These are phyloP conservation scores for Syzygium grande DNA, from an alignment of 345 rosid genomes.

Conservation along the genomic window DNA sequence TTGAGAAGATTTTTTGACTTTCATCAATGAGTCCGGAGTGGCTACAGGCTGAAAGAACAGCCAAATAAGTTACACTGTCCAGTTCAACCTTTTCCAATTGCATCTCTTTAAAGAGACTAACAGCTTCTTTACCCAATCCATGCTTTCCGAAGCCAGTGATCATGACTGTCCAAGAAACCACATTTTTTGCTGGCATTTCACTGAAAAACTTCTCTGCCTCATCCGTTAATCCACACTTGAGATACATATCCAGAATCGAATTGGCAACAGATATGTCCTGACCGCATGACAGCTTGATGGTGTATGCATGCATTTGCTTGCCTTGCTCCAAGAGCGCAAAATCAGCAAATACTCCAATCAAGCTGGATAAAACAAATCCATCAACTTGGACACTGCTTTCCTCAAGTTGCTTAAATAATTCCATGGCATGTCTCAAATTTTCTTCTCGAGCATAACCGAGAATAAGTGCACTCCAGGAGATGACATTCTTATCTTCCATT, in stretches of 20 bases:
- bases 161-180: constrained; percentile 87
- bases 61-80: constrained; percentile 73
- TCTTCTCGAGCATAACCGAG: constrained; percentile 83
- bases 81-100: constrained; percentile 39
- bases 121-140: constrained; percentile 66
- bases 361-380: constrained; percentile 62
- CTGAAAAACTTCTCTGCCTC: constrained; percentile 57
- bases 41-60: constrained; percentile 76
- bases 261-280: constrained; percentile 55
- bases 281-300: constrained; percentile 56
- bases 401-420: constrained; percentile 53
- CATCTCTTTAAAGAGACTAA: constrained; percentile 48
- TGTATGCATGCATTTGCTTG: constrained; percentile 71
- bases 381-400: constrained; percentile 31
- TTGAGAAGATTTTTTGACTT: constrained; percentile 51
- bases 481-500: constrained; percentile 44
- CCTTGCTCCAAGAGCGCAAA: constrained; percentile 76
- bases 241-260: constrained; percentile 80
- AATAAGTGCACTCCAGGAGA: constrained; percentile 71
- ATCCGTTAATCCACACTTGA: constrained; percentile 67
- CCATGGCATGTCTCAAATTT: constrained; percentile 50
- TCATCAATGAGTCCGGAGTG: constrained; percentile 73
- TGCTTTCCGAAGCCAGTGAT: constrained; percentile 91
- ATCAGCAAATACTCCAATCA: constrained; percentile 79
- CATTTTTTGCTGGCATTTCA: constrained; percentile 50